A percentile compares a stretch with the other conserved stretches of the same genome.
phyloP scores from a whole-genome alignment of 2,329 filamentous ascomycete species.

The Cryphonectria nitschkei region DNA sequence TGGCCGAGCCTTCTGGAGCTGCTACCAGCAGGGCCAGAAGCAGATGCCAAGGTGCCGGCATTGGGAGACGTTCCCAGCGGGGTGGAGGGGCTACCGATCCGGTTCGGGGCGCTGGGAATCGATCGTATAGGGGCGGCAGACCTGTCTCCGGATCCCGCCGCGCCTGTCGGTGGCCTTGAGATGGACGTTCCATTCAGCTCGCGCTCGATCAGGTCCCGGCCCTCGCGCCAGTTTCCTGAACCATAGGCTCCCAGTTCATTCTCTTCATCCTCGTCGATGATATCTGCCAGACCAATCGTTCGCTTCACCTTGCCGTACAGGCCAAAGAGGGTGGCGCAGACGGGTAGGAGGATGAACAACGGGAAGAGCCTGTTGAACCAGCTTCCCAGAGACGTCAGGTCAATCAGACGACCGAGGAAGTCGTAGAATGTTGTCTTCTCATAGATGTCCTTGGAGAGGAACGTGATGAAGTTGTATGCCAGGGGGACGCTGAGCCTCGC shows the following conservation, averaged over 20 bases:
- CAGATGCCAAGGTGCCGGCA: constrained; percentile 25
- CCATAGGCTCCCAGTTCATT: constrained; percentile 69
- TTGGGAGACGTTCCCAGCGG: constrained; percentile 49
- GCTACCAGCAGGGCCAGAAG: constrained; percentile 33
- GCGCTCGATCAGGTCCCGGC: constrained; percentile 84
- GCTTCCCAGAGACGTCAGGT: constrained; percentile 78
- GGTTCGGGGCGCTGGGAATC: constrained; percentile 47
- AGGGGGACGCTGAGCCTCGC: constrained; percentile 91
- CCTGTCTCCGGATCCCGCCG: constrained; percentile 33
- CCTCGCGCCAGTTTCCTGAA: constrained; percentile 87
- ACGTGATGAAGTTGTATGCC: constrained; percentile 95
- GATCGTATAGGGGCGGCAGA: constrained; percentile 52
- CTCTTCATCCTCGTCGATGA: constrained; percentile 75
- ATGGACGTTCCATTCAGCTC: constrained; percentile 72
- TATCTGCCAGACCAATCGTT: constrained; percentile 76
- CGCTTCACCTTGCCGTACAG: constrained; percentile 82
- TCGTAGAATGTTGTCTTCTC: constrained; percentile 80
- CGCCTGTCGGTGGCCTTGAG: constrained; percentile 41
- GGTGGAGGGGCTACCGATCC: constrained; percentile 44
- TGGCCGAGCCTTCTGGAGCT: constrained; percentile 38
- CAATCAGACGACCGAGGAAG: constrained; percentile 82
- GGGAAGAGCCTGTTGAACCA: constrained; percentile 91
- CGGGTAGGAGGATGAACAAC: constrained; percentile 82
- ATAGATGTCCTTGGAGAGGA: constrained; percentile 75
- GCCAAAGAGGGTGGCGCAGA: constrained; percentile 84